These are phyloP conservation scores for Oidium heveae DNA, from an alignment of 2,329 filamentous ascomycete genomes.

Conservation along the genomic window DNA sequence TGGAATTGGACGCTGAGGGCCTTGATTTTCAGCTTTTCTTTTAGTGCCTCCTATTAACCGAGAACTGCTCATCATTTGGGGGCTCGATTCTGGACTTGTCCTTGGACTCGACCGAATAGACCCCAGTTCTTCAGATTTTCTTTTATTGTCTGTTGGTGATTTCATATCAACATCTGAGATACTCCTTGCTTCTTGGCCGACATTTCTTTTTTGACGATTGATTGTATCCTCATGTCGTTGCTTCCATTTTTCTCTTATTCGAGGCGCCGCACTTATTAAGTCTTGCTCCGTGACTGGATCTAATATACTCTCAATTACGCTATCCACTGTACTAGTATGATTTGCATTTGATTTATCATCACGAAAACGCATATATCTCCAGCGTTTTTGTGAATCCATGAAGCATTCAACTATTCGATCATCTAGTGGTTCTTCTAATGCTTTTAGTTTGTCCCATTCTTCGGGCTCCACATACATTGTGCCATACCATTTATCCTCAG, in stretches of 20 bases:
- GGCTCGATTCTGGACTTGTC: too few species aligned
- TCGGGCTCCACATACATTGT: slow-evolving; percentile 42
- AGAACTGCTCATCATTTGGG: too few species aligned
- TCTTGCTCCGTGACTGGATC: slow-evolving; percentile 69
- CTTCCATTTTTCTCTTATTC: slow-evolving; percentile 68
- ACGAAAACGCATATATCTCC: slow-evolving; percentile 72
- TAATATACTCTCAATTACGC: slow-evolving; percentile 71
- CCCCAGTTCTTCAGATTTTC: slow-evolving; percentile 62
- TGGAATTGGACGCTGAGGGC: background rate
- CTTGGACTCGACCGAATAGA: too few species aligned
- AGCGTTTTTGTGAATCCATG: slow-evolving; percentile 46
- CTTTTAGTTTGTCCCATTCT: slow-evolving; percentile 70
- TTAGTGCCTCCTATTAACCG: too few species aligned
- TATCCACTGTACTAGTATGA: slow-evolving; percentile 59
- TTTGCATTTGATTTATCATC: slow-evolving; percentile 88
- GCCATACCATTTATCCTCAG: slow-evolving; percentile 27
- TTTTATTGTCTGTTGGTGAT: slow-evolving; percentile 87
- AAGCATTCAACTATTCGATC: slow-evolving; percentile 78
- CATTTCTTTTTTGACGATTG: slow-evolving; percentile 5
- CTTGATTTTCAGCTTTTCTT: background rate
- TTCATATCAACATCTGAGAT: slow-evolving; percentile 15
- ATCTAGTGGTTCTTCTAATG: slow-evolving; percentile 48
- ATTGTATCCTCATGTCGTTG: slow-evolving; percentile 7
- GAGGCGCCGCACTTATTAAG: slow-evolving; percentile 39
- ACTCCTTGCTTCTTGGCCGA: slow-evolving; percentile 4